Base-by-base conservation (phyloP, 805 yeast genomes). In the Lipomyces anomalus region DNA sequence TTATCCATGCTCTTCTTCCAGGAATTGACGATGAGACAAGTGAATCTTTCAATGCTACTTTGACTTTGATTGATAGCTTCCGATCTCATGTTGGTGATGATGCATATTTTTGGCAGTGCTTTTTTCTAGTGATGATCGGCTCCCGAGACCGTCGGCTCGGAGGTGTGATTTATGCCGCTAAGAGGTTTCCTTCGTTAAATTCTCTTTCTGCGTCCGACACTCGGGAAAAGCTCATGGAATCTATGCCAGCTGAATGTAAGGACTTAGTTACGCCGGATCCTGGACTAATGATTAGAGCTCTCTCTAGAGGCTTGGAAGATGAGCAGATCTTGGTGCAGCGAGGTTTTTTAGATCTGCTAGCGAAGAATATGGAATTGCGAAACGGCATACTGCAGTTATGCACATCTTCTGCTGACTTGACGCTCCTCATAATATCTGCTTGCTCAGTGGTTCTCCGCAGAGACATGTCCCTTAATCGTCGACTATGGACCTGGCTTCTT, bases 11-110 rank as follows among this genome's bases (percentile, higher is more conserved):
- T 50, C 69, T 89, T 28, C 64, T 90, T 2, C 88, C 95, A 0
- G 95, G 95, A 0, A 74, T 92, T 42, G 98, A 92, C 57, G 97
- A 92, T 57, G 95, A 89, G 54, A 78, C 89, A 34, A 79, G 89
- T 18, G 98, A 92, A 57, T 80, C 80, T 26, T 90, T 83, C 59
- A 71, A 69, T 11, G 74, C 80, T 1, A 74, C 80, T 1, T 52
- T 87, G 43, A 67, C 67, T 0, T 60, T 90, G 35, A 69, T 90
- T 30, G 88, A 80, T 38, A 61, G 67, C 1, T 70, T 89, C 55
- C 77, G 79, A 53, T 57, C 47, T 4, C 76, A 78, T 39, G 60
- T 86, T 35, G 67, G 69, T 33, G 80, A 86, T 57, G 85, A 85
- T 59, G 62, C 79, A 1, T 79, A 84, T 53, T 92, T 90, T 65